Conservation (phyloP, 2,329 filamentous ascomycete genomes). For the Talaromyces marneffei region DNA sequence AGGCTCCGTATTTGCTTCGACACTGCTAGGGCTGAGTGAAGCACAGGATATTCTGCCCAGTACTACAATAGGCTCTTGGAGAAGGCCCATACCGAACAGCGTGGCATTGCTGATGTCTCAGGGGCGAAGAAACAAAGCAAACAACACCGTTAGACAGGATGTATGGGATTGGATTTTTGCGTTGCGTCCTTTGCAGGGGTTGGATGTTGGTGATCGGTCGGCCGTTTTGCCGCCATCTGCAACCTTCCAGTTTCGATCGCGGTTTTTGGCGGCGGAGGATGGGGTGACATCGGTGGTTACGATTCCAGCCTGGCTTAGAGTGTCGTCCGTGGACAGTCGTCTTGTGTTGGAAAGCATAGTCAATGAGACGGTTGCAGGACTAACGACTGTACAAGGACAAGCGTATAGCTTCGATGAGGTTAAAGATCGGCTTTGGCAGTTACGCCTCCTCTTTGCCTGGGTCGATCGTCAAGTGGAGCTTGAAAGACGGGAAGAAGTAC, state of each 20-base stretch:
- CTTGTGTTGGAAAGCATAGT: conserved; percentile 57
- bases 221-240: conserved; percentile 51
- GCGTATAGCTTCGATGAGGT: conserved; percentile 36
- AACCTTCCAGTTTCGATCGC: conserved; percentile 25
- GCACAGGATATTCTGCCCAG: conserved; percentile 40
- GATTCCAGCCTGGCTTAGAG: conserved; percentile 47
- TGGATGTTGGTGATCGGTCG: conserved; percentile 62
- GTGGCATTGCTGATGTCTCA: conserved; percentile 21
- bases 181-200: conserved; percentile 48
- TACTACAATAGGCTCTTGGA: conserved; percentile 20
- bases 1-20: conserved; percentile 63
- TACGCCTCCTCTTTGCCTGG: conserved; percentile 62
- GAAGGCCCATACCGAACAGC: conserved; percentile 22
- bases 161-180: conserved; percentile 71
- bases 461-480: conserved; percentile 42
- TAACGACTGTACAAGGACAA: conserved; percentile 16
- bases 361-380: conserved; percentile 27
- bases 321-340: conserved; percentile 64
- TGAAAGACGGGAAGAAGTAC: conserved; percentile 5
- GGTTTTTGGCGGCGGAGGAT: conserved; percentile 21
- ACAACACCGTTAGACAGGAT: conserved; percentile 25
- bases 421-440: conserved; percentile 55
- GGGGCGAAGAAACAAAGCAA: conserved; percentile 21
- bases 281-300: conserved; percentile 30
- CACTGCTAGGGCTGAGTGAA: conserved; percentile 67